These are phyloP conservation scores for Chlorella sp. DNA, from an alignment of 139 green algal genomes.

Conservation along the genomic window DNA sequence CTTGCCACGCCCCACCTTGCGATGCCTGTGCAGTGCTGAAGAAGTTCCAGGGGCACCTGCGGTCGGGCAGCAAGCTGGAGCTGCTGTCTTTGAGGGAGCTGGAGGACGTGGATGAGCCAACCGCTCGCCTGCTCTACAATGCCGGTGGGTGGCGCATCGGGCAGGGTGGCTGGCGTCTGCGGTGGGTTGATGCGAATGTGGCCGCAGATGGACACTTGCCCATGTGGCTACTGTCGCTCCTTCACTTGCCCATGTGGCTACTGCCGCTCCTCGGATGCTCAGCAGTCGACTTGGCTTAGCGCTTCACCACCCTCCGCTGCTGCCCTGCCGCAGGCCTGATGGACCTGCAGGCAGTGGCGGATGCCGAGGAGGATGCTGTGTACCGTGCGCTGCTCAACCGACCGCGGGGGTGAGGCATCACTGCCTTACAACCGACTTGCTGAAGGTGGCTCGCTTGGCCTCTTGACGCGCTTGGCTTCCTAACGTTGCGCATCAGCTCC, in stretches of 20 bases:
- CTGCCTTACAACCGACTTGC: no score
- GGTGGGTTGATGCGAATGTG: no score
- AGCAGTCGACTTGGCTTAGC: no score
- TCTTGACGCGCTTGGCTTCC: no score
- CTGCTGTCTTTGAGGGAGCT: background rate
- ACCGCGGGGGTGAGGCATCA: background rate
- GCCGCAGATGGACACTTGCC: no score
- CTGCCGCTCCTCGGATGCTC: no score
- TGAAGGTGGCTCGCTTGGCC: no score
- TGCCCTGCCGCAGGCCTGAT: background rate
- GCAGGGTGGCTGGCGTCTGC: no score
- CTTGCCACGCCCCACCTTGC: no score
- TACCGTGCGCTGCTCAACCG: background rate
- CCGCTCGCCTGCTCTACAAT: conserved; percentile 1
- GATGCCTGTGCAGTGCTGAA: background rate
- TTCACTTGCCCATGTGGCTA: no score
- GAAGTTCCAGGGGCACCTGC: conserved; percentile 18
- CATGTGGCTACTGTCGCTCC: no score
- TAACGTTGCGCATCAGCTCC: background rate
- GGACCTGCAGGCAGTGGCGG: conserved; percentile 2
- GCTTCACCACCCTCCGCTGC: no score
- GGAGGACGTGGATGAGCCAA: background rate
- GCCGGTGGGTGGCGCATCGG: background rate
- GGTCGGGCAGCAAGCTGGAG: conserved; percentile 3
- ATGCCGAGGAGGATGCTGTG: background rate